phyloP scores from a whole-genome alignment of 2,329 filamentous ascomycete genomes.

The Fusarium proliferatum region DNA sequence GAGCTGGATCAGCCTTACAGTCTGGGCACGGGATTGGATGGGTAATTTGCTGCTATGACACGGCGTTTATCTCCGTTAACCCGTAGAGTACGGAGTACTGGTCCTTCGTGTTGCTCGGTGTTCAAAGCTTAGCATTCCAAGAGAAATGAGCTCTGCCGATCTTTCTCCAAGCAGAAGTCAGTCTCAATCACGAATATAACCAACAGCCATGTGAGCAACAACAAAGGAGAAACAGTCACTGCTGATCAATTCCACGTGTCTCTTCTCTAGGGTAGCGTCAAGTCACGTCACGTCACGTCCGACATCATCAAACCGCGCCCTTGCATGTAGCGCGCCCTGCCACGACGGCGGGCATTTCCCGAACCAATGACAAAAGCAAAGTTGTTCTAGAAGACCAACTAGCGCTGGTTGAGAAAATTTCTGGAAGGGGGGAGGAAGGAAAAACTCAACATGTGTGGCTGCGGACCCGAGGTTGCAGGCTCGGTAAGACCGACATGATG shows the following conservation, averaged over 20 bases:
- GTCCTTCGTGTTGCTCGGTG: background rate
- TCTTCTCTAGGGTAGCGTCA: constrained; percentile 1
- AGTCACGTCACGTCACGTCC: background rate
- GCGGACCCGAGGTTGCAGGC: constrained; percentile 28
- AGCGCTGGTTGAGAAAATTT: constrained; percentile 6
- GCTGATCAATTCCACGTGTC: constrained; percentile 4
- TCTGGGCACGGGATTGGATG: background rate
- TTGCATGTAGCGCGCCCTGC: background rate
- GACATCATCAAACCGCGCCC: background rate
- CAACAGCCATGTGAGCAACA: background rate
- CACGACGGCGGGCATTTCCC: background rate
- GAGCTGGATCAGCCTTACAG: constrained; percentile 14
- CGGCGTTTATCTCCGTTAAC: background rate
- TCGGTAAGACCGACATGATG: constrained; percentile 28
- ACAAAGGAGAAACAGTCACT: background rate
- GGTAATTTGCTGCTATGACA: background rate
- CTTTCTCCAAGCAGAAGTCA: background rate
- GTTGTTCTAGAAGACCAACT: constrained; percentile 21
- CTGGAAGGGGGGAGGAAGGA: background rate
- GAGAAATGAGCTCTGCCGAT: background rate
- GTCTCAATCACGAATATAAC: background rate
- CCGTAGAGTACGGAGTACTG: background rate
- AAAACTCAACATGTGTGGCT: background rate
- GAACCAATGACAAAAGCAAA: background rate
- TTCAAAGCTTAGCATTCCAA: background rate